A percentile compares a stretch with the other conserved stretches of the same genome.
Evolutionary conservation across 148 eudicot genomes (phyloP).

Genomic region (Chenopodium quinoa): DNA sequence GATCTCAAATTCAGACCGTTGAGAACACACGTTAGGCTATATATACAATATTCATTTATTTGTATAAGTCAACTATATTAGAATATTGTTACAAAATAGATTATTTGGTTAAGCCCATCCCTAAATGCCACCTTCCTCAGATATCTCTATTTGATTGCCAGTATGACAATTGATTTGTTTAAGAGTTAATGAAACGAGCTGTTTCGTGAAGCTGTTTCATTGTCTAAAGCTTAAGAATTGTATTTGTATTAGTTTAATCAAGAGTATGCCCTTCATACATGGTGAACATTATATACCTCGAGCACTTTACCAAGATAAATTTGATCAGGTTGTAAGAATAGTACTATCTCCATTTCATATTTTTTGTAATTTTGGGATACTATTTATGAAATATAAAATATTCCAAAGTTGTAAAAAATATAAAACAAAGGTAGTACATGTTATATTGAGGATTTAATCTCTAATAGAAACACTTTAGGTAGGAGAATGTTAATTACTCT

Average conservation of each 20-base stretch:
- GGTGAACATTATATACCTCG: not conserved
- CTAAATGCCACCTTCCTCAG: slow-evolving; percentile 54
- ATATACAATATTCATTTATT: not conserved
- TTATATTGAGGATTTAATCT: too few relatives aligned
- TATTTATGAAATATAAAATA: too few relatives aligned
- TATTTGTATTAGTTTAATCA: slow-evolving; percentile 4
- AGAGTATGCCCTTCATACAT: not conserved
- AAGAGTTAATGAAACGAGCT: not conserved
- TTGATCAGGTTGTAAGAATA: too few relatives aligned
- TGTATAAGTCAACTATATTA: slow-evolving; percentile 48
- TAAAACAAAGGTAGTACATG: too few relatives aligned
- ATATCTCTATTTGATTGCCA: slow-evolving; percentile 14
- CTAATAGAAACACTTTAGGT: too few relatives aligned
- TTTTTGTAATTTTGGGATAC: too few relatives aligned
- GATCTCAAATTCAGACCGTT: not conserved
- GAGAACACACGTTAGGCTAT: not conserved
- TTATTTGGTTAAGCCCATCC: slow-evolving; percentile 35
- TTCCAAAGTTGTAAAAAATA: too few relatives aligned
- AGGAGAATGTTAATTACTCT: too few relatives aligned
- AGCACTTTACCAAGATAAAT: too few relatives aligned
- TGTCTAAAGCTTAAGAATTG: not conserved
- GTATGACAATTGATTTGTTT: slow-evolving; percentile 16
- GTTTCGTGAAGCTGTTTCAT: not conserved
- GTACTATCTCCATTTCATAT: too few relatives aligned
- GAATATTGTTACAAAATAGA: not conserved